Percentiles rank a stretch among this genome's conserved stretches.
These are phyloP conservation scores for Penicillium sp. DNA, from an alignment of 2,329 filamentous ascomycete genomes.

Conservation along the genomic window DNA sequence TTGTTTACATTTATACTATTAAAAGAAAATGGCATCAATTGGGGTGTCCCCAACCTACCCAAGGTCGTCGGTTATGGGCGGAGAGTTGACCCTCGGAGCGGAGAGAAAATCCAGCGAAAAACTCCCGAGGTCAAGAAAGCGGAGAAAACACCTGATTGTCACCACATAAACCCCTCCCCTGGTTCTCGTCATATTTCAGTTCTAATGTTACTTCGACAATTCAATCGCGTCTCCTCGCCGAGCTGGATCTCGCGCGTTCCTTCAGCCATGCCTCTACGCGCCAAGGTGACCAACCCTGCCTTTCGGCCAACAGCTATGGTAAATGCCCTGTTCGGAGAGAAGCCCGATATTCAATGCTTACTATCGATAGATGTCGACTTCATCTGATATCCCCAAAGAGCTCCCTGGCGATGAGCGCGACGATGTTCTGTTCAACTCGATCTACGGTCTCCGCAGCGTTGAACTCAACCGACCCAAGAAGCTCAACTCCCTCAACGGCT, in stretches of 20 bases:
- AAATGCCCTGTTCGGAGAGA: conserved; percentile 22
- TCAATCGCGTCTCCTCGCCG: conserved; percentile 40
- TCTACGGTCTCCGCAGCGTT: conserved; percentile 86
- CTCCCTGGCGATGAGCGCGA: conserved; percentile 70
- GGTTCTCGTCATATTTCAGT: conserved; percentile 21
- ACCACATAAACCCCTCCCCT: conserved; percentile 16
- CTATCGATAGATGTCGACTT: conserved; percentile 44
- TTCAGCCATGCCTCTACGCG: conserved; percentile 72
- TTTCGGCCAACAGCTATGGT: conserved; percentile 56
- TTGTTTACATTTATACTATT: background rate
- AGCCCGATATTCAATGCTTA: conserved; percentile 13
- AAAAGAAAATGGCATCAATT: background rate
- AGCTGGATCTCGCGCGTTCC: conserved; percentile 48
- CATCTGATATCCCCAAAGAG: conserved; percentile 47
- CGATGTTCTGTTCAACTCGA: conserved; percentile 88
- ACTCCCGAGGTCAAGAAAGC: conserved; percentile 29
- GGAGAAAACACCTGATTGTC: conserved; percentile 31
- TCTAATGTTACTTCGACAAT: conserved; percentile 46
- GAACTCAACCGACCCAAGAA: conserved; percentile 92
- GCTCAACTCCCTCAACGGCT: conserved; percentile 86
- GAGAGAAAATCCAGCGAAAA: conserved; percentile 28
- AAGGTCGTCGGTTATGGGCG: conserved; percentile 16
- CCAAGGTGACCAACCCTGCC: conserved; percentile 65
- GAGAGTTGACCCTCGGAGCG: conserved; percentile 24
- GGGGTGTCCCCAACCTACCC: background rate